A percentile compares a stretch with the other conserved stretches of the same genome.
phyloP scores from a whole-genome alignment of 169 alveolate species.

The Plasmodium coatneyi region DNA sequence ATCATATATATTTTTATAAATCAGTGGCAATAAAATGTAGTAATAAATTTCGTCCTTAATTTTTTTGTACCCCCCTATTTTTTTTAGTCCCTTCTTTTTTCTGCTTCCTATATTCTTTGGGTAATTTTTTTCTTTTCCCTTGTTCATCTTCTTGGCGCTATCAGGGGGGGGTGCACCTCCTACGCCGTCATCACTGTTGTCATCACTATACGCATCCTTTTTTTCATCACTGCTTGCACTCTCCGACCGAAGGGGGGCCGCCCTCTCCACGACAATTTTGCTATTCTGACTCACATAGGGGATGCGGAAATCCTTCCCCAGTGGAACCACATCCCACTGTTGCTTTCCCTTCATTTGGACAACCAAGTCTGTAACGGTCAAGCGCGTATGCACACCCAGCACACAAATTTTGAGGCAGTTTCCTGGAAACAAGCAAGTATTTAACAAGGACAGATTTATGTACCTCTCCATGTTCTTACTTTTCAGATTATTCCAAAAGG shows the following conservation, averaged over 20 bases:
- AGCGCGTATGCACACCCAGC: conserved; percentile 30
- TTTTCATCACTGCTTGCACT: background rate
- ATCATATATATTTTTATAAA: conserved; percentile 74
- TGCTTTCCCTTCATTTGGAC: conserved; percentile 25
- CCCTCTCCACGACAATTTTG: conserved; percentile 17
- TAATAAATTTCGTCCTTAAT: conserved; percentile 77
- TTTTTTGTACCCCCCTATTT: conserved; percentile 79
- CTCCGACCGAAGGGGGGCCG: background rate
- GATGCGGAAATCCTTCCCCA: background rate
- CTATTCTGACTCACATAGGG: conserved; percentile 28
- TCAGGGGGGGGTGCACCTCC: background rate
- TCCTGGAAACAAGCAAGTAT: conserved; percentile 36
- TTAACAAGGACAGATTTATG: conserved; percentile 63
- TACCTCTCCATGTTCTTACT: conserved; percentile 62
- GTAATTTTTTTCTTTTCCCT: background rate
- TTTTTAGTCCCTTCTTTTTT: conserved; percentile 63
- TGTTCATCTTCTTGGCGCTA: background rate
- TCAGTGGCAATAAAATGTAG: conserved; percentile 73
- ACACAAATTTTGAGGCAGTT: conserved; percentile 28
- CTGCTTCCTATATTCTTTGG: conserved; percentile 32
- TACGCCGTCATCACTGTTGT: background rate
- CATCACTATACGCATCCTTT: background rate
- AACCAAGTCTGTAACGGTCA: background rate
- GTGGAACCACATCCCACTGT: background rate
- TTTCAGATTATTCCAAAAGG: conserved; percentile 53